Base-by-base conservation (phyloP, 352 stramenopile genomes). In the Phytophthora melonis region DNA sequence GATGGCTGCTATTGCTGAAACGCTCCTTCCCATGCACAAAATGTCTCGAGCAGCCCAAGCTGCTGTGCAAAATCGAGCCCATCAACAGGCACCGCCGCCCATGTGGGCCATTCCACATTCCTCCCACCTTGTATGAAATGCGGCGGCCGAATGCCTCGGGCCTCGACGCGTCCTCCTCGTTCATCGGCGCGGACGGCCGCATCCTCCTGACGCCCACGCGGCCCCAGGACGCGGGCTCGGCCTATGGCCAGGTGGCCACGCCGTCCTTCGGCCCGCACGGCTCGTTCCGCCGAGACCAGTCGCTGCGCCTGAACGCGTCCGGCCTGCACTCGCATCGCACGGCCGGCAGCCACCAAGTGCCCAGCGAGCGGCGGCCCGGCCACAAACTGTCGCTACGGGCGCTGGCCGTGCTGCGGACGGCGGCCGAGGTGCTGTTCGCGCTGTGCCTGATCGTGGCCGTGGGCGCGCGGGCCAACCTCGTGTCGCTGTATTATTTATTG, bases 401-500 rank as follows among this genome's bases (percentile, higher is more conserved):
- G 6, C 36, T 81, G 25, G 36, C 72, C 27, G 53, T 41, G 19
- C 72, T 87, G 19, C 74, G 70, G 27, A 60, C 52, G 14, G 50
- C 54, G 13, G 70, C 70, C 9, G 66, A 87, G 23, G 63, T 81
- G 54, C 19, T 88, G 5, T 86, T 92, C 50, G 79, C 86, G 19
- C 27, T 90, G 19, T 88, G 79, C 49, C 75, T 94, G 13, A 65
- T 91, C 21, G 68, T 85, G 11, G 80, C 86, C 7, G 78, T 89
- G n/a, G 77, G 74, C 13, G 55, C 72, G 45, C 84, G 86, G 14
- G 83, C 81, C 23, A 92, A 84, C 62, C 55, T 85, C 60, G 74
- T 94, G 66, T 93, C 86, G 32, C 74, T 88, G 16, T 75, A 82
- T 66, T 94, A 94, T 77, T 80, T 93, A 65, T 68, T 93, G 30